Conservation (phyloP, 2,329 filamentous ascomycete genomes). For the Madurella fahalii region DNA sequence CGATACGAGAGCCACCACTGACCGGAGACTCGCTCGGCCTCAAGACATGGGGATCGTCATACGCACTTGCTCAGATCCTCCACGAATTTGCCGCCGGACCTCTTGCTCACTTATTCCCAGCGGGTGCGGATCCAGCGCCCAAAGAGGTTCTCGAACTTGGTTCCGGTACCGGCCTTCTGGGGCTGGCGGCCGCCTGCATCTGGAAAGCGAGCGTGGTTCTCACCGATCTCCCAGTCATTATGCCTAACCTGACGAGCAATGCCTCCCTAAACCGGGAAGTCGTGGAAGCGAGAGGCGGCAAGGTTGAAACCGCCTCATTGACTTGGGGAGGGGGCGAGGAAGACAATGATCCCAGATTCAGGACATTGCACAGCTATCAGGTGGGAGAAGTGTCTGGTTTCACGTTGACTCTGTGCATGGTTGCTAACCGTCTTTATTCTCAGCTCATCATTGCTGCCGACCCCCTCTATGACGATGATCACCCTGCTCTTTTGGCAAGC, state of each 20-base stretch:
- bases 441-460: constrained; percentile 80
- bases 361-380: constrained; percentile 48
- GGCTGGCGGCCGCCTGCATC: constrained; percentile 73
- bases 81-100: constrained; percentile 42
- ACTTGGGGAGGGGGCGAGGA: constrained; percentile 63
- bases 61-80: constrained; percentile 74
- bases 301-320: constrained; percentile 59
- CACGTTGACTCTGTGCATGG: not conserved
- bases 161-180: constrained; percentile 86
- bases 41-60: constrained; percentile 95
- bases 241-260: constrained; percentile 76
- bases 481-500: constrained; percentile 68
- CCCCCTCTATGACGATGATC: constrained; percentile 78
- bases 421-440: constrained; percentile 11
- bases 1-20: constrained; percentile 79
- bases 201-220: constrained; percentile 65
- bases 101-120: constrained; percentile 43
- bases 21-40: constrained; percentile 84
- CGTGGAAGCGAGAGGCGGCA: constrained; percentile 53
- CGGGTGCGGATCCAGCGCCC: constrained; percentile 25
- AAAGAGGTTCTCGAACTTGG: constrained; percentile 69
- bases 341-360: constrained; percentile 45
- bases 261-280: constrained; percentile 57
- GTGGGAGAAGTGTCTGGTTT: constrained; percentile 29
- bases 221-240: constrained; percentile 81